Evolutionary conservation across 2,329 filamentous ascomycete species (phyloP).

Genomic region (Penicillium sp.): DNA sequence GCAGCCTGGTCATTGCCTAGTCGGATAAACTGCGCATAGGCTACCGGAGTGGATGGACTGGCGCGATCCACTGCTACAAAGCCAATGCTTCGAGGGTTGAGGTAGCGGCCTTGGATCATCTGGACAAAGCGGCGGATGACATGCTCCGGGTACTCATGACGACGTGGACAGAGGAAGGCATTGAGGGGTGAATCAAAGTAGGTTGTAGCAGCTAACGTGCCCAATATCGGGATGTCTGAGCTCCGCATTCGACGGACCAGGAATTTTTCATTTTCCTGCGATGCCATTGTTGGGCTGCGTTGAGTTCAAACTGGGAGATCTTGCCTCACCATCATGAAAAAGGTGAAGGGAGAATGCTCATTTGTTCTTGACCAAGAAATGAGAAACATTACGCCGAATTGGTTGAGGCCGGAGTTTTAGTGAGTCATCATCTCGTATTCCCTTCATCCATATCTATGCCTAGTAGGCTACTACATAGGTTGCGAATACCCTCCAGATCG

Average conservation of each 20-base stretch:
- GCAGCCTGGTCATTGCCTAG: slow-evolving; percentile 7
- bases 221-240: slow-evolving; percentile 4
- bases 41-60: background rate
- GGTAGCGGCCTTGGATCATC: slow-evolving; percentile 3
- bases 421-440: background rate
- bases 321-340: too few species aligned
- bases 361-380: too few species aligned
- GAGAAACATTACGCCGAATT: too few species aligned
- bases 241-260: slow-evolving; percentile 2
- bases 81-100: slow-evolving; percentile 9
- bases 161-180: slow-evolving; percentile 8
- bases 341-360: too few species aligned
- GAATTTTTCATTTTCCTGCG: background rate
- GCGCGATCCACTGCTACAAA: slow-evolving; percentile 6
- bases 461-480: background rate
- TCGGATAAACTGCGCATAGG: slow-evolving; percentile 9
- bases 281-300: background rate
- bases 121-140: slow-evolving; percentile 6
- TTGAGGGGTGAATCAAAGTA: slow-evolving; percentile 6
- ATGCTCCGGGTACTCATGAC: slow-evolving; percentile 8
- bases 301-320: too few species aligned
- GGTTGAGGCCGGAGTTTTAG: background rate
- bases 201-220: background rate
- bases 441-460: background rate
- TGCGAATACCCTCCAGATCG: too few species aligned